A percentile compares a stretch with the other conserved stretches of the same genome.
Conservation (phyloP, 1,284 basidiomycete species). For the Apiotrichum montevideense region DNA sequence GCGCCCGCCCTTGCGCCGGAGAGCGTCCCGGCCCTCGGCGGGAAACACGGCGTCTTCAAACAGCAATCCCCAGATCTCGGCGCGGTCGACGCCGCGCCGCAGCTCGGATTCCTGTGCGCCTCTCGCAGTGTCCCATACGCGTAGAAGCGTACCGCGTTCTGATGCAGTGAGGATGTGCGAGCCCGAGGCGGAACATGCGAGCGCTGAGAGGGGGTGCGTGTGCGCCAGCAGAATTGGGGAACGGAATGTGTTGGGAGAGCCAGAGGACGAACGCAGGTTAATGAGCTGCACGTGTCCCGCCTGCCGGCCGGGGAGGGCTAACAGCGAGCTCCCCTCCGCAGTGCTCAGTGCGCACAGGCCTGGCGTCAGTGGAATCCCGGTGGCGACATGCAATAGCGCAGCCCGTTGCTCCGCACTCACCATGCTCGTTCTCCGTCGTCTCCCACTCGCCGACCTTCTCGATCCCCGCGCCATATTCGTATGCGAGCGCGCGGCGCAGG, state of each 20-base stretch:
- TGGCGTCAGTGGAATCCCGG: constrained; percentile 39
- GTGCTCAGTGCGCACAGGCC: constrained; percentile 79
- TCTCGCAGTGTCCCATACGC: constrained; percentile 75
- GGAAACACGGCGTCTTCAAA: constrained; percentile 42
- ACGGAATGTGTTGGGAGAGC: constrained; percentile 23
- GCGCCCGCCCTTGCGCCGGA: constrained; percentile 22
- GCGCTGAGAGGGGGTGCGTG: constrained; percentile 66
- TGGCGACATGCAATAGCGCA: background rate
- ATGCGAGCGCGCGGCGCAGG: constrained; percentile 69
- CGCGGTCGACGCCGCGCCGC: constrained; percentile 79
- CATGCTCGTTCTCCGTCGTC: constrained; percentile 78
- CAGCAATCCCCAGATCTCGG: constrained; percentile 80
- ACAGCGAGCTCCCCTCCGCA: constrained; percentile 65
- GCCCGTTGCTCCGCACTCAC: constrained; percentile 49
- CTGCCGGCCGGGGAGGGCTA: constrained; percentile 82
- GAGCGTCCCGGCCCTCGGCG: constrained; percentile 62
- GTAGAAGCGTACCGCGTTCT: constrained; percentile 73
- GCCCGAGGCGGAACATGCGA: constrained; percentile 72
- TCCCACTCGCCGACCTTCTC: constrained; percentile 73
- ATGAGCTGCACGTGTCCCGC: constrained; percentile 85
- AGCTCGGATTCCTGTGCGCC: constrained; percentile 76
- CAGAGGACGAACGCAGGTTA: constrained; percentile 54
- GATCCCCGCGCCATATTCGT: constrained; percentile 59
- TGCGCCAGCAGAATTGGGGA: constrained; percentile 78
- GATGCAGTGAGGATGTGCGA: constrained; percentile 79